Base-by-base conservation (phyloP, 805 yeast genomes). In the Kodamaea hsintzibuensis region DNA sequence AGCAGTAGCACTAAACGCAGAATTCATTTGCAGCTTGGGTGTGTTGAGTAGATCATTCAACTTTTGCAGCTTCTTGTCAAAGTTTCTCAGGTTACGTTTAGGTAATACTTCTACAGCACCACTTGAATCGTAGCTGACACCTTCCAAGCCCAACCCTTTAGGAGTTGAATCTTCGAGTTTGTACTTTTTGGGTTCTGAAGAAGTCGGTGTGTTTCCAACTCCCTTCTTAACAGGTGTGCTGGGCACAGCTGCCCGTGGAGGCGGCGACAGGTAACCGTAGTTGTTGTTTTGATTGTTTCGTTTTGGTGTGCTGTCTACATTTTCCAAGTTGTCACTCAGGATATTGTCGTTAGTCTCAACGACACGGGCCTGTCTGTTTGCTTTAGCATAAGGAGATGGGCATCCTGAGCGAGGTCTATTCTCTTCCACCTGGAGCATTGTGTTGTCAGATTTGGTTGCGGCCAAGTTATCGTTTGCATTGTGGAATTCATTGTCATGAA, bases 281-380 rank as follows among this genome's bases (percentile, higher is more conserved):
- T 1, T 16, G 33, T 1, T 52, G 25, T 47, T 55, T 22, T 30
- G 35, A 25, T 17, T 60, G 27, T 54, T 55, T 5, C 66, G 67
- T 7, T 64, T 60, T 7, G 64, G 46, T 14, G 45, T 38, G 13
- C 50, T 55, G n/a, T 51, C 14, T 6, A 47, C 50, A n/a, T 55
- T 60, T 25, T 49, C 57, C n/a, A 59, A 48, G 25, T 48, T 38
- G 9, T 53, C 57, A 1, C 55, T 51, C 3, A 55, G 53, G 12
- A 52, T 55, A 16, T 58, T 65, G 33, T 70, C 73, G 49, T 63
- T 66, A 1, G 75, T 69, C 55, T 76, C 80, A 3, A 76, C 72
- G 7, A 76, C 78, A 27, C 79, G 65, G 1, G 80, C 80, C 57
- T 76, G 80, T 50, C 80, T 64, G 52, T 76, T 76, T 6, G 67